These are phyloP conservation scores for Apiospora marii DNA, from an alignment of 2,329 filamentous ascomycete species.

Conservation along the genomic window DNA sequence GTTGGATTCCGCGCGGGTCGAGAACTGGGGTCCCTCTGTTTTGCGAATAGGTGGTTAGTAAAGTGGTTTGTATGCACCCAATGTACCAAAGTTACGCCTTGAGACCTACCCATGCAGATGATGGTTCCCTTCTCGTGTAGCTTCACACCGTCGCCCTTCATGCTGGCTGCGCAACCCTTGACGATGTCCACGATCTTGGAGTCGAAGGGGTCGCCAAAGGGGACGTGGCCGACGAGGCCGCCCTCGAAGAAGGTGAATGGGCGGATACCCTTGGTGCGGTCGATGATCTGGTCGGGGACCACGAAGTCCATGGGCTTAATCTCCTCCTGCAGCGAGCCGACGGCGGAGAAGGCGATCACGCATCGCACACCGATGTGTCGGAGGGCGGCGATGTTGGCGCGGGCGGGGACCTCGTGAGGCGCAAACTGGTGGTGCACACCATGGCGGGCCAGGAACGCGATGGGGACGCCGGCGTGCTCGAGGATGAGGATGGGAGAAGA, in stretches of 20 bases:
- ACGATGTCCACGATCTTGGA: slow-evolving; percentile 78
- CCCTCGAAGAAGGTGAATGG: slow-evolving; percentile 96
- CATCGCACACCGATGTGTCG: slow-evolving; percentile 87
- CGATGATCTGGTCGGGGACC: slow-evolving; percentile 94
- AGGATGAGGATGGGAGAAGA: slow-evolving; percentile 83
- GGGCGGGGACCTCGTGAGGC: slow-evolving; percentile 92
- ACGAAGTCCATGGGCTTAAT: slow-evolving; percentile 98
- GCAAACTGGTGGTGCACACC: slow-evolving; percentile 87
- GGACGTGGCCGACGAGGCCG: slow-evolving; percentile 91
- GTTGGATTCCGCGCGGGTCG: slow-evolving; percentile 92
- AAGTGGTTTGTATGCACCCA: neutral
- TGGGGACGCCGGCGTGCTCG: slow-evolving; percentile 80
- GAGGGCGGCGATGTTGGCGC: slow-evolving; percentile 98
- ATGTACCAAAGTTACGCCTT: neutral
- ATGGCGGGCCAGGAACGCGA: slow-evolving; percentile 95
- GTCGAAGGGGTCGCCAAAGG: slow-evolving; percentile 97
- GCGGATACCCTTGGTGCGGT: slow-evolving; percentile 93
- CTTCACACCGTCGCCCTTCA: slow-evolving; percentile 84
- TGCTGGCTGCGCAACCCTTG: slow-evolving; percentile 73
- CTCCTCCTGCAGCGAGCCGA: slow-evolving; percentile 89
- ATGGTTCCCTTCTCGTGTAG: slow-evolving; percentile 86
- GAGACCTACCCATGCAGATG: slow-evolving; percentile 83
- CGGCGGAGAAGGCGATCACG: slow-evolving; percentile 93
- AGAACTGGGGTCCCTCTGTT: slow-evolving; percentile 95
- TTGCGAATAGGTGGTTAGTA: neutral